These are phyloP conservation scores for Phytophthora foliorum DNA, from an alignment of 352 stramenopile genomes.

Conservation along the genomic window DNA sequence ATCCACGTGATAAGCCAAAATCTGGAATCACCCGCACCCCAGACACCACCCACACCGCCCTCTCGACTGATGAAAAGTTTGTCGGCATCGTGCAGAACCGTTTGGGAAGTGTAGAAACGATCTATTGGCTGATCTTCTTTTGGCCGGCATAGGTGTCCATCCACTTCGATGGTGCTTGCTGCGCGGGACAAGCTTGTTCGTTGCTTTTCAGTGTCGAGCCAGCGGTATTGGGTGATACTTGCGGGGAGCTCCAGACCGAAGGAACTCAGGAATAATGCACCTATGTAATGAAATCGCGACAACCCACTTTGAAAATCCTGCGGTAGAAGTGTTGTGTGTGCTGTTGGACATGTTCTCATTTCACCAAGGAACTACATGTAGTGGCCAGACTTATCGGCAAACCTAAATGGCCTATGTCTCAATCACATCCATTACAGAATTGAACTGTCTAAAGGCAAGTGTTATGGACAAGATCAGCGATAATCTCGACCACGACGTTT, in stretches of 20 bases:
- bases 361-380: not conserved
- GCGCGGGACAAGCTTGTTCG: constrained; percentile 13
- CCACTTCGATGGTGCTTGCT: too few species aligned
- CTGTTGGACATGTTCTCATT: constrained; percentile 9
- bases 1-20: too few species aligned
- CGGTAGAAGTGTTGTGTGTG: not conserved
- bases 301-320: constrained; percentile 22
- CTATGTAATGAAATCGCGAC: not conserved
- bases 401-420: not conserved
- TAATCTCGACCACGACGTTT: constrained; percentile 7
- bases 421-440: not conserved
- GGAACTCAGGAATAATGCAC: constrained; percentile 12
- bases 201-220: constrained; percentile 5
- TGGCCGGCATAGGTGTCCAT: too few species aligned
- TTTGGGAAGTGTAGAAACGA: too few species aligned
- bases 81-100: too few species aligned
- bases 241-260: not conserved
- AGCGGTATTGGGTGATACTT: not conserved
- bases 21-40: too few species aligned
- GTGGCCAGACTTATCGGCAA: constrained; percentile 1
- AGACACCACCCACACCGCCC: too few species aligned
- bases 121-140: too few species aligned
- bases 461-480: constrained; percentile 9
- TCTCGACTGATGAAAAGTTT: too few species aligned
- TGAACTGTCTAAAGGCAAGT: not conserved